phyloP scores from a whole-genome alignment of 176 grass and related monocot genomes.

The Neostapfia colusana region DNA sequence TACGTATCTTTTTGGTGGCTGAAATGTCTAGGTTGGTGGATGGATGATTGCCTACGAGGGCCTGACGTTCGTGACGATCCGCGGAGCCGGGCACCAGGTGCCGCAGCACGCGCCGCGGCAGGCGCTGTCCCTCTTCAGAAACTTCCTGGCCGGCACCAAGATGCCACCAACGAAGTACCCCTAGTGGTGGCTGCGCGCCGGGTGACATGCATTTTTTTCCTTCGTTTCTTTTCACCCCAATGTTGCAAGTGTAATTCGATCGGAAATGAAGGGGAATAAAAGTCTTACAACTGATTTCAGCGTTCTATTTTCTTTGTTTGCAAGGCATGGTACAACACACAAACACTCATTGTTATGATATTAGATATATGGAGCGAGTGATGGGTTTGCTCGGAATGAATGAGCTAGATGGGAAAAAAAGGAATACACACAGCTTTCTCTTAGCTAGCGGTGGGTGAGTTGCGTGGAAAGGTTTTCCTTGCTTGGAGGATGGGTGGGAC shows the following conservation, averaged over 20 bases:
- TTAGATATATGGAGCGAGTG: too few species aligned
- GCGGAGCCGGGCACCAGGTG: constrained; percentile 88
- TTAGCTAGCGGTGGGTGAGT: too few species aligned
- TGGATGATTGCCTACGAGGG: constrained; percentile 78
- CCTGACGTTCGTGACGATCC: constrained; percentile 87
- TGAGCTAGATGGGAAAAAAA: too few species aligned
- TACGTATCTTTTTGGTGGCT: neutral
- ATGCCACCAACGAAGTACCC: constrained; percentile 57
- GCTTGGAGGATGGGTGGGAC: too few species aligned
- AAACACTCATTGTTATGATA: too few species aligned
- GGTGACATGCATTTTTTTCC: constrained; percentile 13
- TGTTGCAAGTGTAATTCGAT: constrained; percentile 39
- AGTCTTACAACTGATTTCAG: constrained; percentile 11
- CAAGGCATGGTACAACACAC: too few species aligned
- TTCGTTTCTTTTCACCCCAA: neutral
- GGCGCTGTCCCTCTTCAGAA: constrained; percentile 53
- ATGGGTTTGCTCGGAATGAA: too few species aligned
- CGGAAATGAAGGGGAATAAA: constrained; percentile 35
- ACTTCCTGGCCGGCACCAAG: constrained; percentile 63
- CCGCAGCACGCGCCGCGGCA: constrained; percentile 68
- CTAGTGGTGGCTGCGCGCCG: neutral
- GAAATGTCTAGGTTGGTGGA: constrained; percentile 65
- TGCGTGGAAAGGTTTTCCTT: too few species aligned
- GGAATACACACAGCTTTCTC: too few species aligned
- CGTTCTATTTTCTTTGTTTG: too few species aligned